Percentiles rank a stretch among this genome's conserved stretches.
These are phyloP conservation scores for Lichtheimia ramosa DNA, from an alignment of 371 early-diverging fungal genomes.

Conservation along the genomic window DNA sequence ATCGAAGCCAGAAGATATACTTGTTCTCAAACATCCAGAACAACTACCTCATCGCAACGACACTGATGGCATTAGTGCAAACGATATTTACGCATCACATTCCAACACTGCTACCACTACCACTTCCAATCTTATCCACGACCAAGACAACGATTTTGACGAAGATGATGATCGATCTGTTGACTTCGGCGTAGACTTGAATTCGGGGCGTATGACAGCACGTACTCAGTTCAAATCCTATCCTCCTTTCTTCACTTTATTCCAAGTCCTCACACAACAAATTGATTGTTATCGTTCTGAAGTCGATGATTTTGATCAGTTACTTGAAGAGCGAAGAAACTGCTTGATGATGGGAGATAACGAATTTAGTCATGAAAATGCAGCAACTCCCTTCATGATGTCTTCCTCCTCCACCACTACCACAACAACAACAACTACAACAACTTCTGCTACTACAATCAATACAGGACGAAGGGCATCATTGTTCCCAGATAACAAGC, in stretches of 20 bases:
- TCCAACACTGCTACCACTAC: neutral
- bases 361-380: conserved; percentile 4
- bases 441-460: neutral
- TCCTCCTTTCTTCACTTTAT: conserved; percentile 65
- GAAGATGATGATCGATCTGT: conserved; percentile 53
- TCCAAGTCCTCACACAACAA: conserved; percentile 64
- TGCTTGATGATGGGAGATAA: conserved; percentile 40
- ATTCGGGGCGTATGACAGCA: conserved; percentile 30
- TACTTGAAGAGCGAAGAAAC: conserved; percentile 57
- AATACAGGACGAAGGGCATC: too few relatives aligned
- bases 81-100: neutral
- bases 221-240: conserved; percentile 55
- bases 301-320: conserved; percentile 55
- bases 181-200: conserved; percentile 44
- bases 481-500: too few relatives aligned
- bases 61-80: neutral
- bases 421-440: neutral
- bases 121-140: conserved; percentile 22
- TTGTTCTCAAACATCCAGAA: conserved; percentile 27
- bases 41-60: conserved; percentile 6
- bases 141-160: conserved; percentile 39
- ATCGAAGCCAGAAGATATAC: conserved; percentile 47
- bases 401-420: conserved; percentile 13
- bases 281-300: conserved; percentile 70
- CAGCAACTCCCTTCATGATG: too few relatives aligned